Percentiles rank a stretch among this genome's conserved stretches.
phyloP scores from a whole-genome alignment of 2,329 filamentous ascomycete genomes.

The Arthrinium phaeospermum region DNA sequence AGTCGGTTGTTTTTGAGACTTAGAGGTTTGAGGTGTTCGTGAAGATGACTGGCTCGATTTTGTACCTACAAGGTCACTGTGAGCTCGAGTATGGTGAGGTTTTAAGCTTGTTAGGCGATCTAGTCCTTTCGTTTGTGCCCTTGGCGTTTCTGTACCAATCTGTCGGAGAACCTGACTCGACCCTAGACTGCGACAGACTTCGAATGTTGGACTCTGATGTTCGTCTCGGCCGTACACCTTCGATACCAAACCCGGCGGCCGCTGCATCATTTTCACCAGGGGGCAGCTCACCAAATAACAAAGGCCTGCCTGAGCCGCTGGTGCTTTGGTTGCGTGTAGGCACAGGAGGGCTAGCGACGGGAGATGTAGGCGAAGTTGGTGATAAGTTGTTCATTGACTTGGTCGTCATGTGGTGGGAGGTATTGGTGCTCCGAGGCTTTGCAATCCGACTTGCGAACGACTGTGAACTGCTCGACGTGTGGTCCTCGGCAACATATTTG shows the following conservation, averaged over 20 bases:
- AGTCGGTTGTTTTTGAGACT: conserved; percentile 37
- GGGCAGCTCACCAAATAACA: conserved; percentile 77
- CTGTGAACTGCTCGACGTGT: conserved; percentile 58
- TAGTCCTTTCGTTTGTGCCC: conserved; percentile 28
- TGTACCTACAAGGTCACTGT: conserved; percentile 63
- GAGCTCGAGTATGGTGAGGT: conserved; percentile 53
- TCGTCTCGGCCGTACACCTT: conserved; percentile 58
- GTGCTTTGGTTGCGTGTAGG: conserved; percentile 42
- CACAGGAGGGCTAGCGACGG: conserved; percentile 33
- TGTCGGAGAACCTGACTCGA: conserved; percentile 68
- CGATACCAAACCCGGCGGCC: conserved; percentile 66
- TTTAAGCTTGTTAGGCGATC: conserved; percentile 40
- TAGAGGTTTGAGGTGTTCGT: conserved; percentile 39
- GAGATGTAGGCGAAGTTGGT: conserved; percentile 34
- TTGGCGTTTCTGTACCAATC: conserved; percentile 46
- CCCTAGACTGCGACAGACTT: conserved; percentile 61
- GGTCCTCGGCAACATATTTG: conserved; percentile 56
- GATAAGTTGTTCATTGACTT: conserved; percentile 52
- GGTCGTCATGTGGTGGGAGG: conserved; percentile 44
- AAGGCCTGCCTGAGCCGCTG: conserved; percentile 45
- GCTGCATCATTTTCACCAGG: conserved; percentile 56
- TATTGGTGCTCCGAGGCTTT: conserved; percentile 52
- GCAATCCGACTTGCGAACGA: conserved; percentile 66
- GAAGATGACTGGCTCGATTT: conserved; percentile 38
- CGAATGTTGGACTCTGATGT: conserved; percentile 75